phyloP scores from a whole-genome alignment of 192 early-diverging fungal species.

The Podila minutissima region DNA sequence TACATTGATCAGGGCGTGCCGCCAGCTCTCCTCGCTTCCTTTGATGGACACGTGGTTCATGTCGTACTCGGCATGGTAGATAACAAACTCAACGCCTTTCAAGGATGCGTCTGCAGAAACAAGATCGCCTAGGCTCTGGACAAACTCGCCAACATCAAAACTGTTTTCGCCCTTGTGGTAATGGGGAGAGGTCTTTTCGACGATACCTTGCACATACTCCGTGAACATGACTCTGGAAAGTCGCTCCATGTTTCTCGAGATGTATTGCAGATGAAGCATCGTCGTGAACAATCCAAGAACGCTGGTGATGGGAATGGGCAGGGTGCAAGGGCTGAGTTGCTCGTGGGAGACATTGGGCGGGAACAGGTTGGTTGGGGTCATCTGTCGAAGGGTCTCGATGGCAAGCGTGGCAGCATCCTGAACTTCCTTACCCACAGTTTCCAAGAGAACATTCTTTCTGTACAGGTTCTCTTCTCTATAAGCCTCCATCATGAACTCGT shows the following conservation, averaged over 20 bases:
- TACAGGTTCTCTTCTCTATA: conserved; percentile 26
- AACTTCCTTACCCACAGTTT: conserved; percentile 56
- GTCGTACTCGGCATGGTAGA: conserved; percentile 63
- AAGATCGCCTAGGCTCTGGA: conserved; percentile 67
- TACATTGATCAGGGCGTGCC: conserved; percentile 64
- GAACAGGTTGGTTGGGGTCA: conserved; percentile 57
- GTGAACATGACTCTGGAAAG: conserved; percentile 53
- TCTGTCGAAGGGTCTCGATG: conserved; percentile 59
- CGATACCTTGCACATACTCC: conserved; percentile 43
- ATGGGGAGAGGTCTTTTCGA: conserved; percentile 25
- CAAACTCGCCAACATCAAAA: conserved; percentile 68
- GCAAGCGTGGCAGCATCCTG: conserved; percentile 59
- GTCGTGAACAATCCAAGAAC: conserved; percentile 64
- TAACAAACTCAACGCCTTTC: conserved; percentile 63
- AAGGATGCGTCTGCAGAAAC: conserved; percentile 62
- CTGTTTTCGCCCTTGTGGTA: conserved; percentile 29
- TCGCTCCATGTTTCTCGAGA: conserved; percentile 55
- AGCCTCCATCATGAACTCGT: conserved; percentile 25
- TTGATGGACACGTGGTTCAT: conserved; percentile 60
- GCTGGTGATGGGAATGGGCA: conserved; percentile 62
- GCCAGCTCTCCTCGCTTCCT: conserved; percentile 63
- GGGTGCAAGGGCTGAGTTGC: conserved; percentile 62
- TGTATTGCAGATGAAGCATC: conserved; percentile 62
- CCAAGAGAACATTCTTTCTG: conserved; percentile 39
- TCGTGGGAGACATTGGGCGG: conserved; percentile 56